Evolutionary conservation across 2,329 filamentous ascomycete genomes (phyloP).

Genomic region (Zalaria sp.): DNA sequence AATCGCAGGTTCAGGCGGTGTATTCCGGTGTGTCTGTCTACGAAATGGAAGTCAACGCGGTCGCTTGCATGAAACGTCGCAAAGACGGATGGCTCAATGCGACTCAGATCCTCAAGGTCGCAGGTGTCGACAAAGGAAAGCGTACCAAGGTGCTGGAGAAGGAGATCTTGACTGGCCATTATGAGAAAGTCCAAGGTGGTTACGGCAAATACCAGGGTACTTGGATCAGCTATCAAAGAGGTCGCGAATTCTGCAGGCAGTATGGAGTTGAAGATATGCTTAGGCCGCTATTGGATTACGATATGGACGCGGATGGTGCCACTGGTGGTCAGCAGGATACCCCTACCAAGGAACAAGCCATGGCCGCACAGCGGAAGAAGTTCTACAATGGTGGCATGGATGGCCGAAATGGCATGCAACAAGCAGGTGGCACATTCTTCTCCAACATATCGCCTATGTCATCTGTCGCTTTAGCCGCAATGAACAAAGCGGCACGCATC

Average conservation of each 20-base stretch:
- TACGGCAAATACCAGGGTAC: constrained; percentile 99
- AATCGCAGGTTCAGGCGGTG: constrained; percentile 44
- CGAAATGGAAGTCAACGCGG: constrained; percentile 90
- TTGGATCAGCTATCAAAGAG: constrained; percentile 90
- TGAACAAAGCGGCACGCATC: constrained; percentile 81
- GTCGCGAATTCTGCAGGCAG: constrained; percentile 76
- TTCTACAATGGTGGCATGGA: constrained; percentile 71
- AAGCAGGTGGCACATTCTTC: constrained; percentile 76
- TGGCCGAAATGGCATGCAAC: constrained; percentile 31
- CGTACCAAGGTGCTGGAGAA: constrained; percentile 96
- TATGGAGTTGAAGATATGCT: constrained; percentile 65
- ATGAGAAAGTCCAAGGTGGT: constrained; percentile 96
- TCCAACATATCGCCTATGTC: constrained; percentile 91
- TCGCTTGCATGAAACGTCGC: constrained; percentile 91
- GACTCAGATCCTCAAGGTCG: constrained; percentile 95
- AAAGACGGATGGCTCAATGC: constrained; percentile 96
- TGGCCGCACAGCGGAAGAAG: constrained; percentile 82
- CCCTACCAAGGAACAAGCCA: constrained; percentile 95
- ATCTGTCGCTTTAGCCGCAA: constrained; percentile 83
- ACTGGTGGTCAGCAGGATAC: constrained; percentile 65
- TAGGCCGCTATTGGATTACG: constrained; percentile 62
- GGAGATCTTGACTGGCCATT: constrained; percentile 88
- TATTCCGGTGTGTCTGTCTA: constrained; percentile 96
- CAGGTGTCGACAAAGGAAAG: constrained; percentile 93
- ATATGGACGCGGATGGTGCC: constrained; percentile 62